Evolutionary conservation across 495 filamentous ascomycete species (phyloP).

Genomic region (Aspergillus nidulans): DNA sequence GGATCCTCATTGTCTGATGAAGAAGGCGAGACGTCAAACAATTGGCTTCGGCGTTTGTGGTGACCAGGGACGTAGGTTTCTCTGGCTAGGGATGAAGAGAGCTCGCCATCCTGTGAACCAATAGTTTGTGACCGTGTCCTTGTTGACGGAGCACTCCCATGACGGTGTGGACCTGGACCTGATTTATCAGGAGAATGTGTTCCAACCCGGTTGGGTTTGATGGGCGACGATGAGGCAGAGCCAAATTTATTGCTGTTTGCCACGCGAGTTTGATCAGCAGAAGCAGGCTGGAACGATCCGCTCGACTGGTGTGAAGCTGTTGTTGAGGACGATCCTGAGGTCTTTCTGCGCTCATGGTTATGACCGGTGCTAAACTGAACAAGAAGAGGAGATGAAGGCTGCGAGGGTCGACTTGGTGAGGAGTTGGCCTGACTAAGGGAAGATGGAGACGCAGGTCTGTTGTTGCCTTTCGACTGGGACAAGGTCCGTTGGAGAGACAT

Average conservation of each 20-base stretch:
- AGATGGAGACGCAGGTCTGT: conserved; percentile 83
- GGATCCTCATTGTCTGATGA: conserved; percentile 97
- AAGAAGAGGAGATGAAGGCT: conserved; percentile 90
- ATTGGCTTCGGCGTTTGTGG: conserved; percentile 86
- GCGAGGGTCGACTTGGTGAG: conserved; percentile 81
- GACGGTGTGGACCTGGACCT: conserved; percentile 35
- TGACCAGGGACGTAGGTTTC: conserved; percentile 69
- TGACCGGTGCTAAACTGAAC: conserved; percentile 88
- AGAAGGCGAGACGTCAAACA: conserved; percentile 94
- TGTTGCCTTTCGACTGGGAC: conserved; percentile 69
- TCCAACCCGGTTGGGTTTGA: conserved; percentile 62
- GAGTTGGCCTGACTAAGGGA: conserved; percentile 71
- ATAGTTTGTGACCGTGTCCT: conserved; percentile 87
- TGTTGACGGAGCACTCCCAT: conserved; percentile 40
- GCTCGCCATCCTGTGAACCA: conserved; percentile 86
- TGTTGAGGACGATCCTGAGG: conserved; percentile 82
- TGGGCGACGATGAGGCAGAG: conserved; percentile 68
- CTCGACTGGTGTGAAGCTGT: conserved; percentile 74
- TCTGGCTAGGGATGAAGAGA: conserved; percentile 38
- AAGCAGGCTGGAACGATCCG: conserved; percentile 67
- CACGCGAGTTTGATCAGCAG: conserved; percentile 52
- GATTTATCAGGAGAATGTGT: conserved; percentile 52
- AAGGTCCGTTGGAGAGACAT: conserved; percentile 79
- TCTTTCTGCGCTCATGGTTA: conserved; percentile 66
- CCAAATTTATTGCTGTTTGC: conserved; percentile 51